Percentiles rank a stretch among this genome's conserved stretches.
Conservation (phyloP, 2,329 filamentous ascomycete species). For the Magnaporthiopsis rhizophila region DNA sequence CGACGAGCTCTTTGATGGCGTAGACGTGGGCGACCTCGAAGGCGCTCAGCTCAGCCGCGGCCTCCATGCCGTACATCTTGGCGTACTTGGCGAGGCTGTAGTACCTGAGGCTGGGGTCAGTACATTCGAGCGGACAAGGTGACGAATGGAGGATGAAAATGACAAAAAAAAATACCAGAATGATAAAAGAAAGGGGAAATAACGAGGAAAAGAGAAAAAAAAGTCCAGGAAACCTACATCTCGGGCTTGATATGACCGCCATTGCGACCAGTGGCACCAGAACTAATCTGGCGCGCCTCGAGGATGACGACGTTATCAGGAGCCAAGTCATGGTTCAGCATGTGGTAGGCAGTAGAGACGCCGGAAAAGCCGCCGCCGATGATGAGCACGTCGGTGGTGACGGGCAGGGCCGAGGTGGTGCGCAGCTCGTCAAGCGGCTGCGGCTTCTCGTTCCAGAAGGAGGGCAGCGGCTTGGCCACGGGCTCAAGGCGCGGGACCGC, state of each 20-base stretch:
- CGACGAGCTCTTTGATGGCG: constrained; percentile 27
- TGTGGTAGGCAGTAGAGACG: constrained; percentile 33
- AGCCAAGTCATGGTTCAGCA: constrained; percentile 15
- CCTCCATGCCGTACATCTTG: constrained; percentile 17
- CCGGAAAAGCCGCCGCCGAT: constrained; percentile 40
- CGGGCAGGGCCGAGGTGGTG: constrained; percentile 28
- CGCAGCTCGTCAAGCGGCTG: constrained; percentile 31
- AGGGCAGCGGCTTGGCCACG: constrained; percentile 17
- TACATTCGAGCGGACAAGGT: background rate
- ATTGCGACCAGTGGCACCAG: constrained; percentile 45
- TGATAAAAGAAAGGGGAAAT: too few relatives aligned
- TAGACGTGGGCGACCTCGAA: constrained; percentile 22
- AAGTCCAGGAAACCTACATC: background rate
- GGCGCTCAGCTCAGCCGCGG: constrained; percentile 20
- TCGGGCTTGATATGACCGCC: constrained; percentile 39
- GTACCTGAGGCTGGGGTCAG: background rate
- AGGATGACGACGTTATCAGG: constrained; percentile 30
- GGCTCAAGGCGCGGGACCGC: constrained; percentile 10
- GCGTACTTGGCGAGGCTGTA: constrained; percentile 1
- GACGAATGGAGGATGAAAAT: too few relatives aligned
- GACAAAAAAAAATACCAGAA: too few relatives aligned
- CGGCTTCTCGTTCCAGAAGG: constrained; percentile 32
- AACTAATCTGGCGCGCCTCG: constrained; percentile 40
- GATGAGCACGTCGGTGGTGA: constrained; percentile 34
- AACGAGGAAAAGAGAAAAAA: background rate